A percentile compares a stretch with the other conserved stretches of the same genome.
Conservation (phyloP, 1,139 yeast genomes). For the Eremothecium gossypii region DNA sequence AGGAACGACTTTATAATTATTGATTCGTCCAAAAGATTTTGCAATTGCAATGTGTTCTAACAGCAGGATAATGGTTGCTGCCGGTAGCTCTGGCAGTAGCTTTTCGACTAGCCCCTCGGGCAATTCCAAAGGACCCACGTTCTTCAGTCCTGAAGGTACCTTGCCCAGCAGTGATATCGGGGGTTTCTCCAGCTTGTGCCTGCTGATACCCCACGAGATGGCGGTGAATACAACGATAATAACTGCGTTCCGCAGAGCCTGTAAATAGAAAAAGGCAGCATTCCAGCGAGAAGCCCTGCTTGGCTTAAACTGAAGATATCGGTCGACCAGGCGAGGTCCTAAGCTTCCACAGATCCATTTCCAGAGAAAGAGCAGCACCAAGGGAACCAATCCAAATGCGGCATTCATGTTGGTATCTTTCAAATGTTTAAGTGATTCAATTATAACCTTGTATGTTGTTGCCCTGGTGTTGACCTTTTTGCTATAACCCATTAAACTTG, state of each 20-base stretch:
- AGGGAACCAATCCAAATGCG: slow-evolving; percentile 75
- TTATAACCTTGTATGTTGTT: slow-evolving; percentile 59
- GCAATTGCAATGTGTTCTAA: slow-evolving; percentile 91
- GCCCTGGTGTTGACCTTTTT: slow-evolving; percentile 60
- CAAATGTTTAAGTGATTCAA: slow-evolving; percentile 64
- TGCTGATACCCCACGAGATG: slow-evolving; percentile 55
- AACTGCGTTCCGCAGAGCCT: slow-evolving; percentile 73
- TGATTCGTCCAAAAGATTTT: slow-evolving; percentile 85
- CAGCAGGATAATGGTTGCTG: slow-evolving; percentile 69
- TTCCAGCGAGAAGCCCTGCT: slow-evolving; percentile 36
- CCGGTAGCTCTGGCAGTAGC: slow-evolving; percentile 74
- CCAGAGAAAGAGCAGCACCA: slow-evolving; percentile 62
- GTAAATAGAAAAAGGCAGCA: slow-evolving; percentile 46
- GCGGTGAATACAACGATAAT: slow-evolving; percentile 71
- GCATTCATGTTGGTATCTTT: slow-evolving; percentile 66
- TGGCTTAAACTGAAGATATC: slow-evolving; percentile 32
- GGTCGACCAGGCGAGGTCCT: slow-evolving; percentile 42
- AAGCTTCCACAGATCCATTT: slow-evolving; percentile 45
- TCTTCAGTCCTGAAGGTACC: slow-evolving; percentile 73
- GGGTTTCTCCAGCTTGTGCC: slow-evolving; percentile 32
- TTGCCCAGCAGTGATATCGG: slow-evolving; percentile 54
- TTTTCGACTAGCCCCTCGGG: slow-evolving; percentile 53
- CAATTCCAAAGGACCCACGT: slow-evolving; percentile 64
- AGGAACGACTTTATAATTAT: slow-evolving; percentile 83
- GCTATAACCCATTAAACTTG: slow-evolving; percentile 72